phyloP scores from a whole-genome alignment of 2,329 filamentous ascomycete genomes.

The Aciculosporium take region DNA sequence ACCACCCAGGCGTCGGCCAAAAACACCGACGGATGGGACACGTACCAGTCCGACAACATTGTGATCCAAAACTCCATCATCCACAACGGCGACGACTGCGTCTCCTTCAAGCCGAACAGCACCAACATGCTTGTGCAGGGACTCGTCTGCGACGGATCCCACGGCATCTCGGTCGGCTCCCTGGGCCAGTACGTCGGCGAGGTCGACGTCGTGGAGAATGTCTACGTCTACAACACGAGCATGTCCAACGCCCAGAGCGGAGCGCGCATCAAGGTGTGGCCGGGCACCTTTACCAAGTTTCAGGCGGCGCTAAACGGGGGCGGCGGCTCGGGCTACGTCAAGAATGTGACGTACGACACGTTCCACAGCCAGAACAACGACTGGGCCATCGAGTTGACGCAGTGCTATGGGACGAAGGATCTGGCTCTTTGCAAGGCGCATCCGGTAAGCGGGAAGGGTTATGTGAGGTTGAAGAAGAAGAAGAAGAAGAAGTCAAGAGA shows the following conservation, averaged over 20 bases:
- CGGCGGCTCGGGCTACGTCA: slow-evolving; percentile 36
- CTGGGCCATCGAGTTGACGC: slow-evolving; percentile 3
- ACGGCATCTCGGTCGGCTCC: slow-evolving; percentile 60
- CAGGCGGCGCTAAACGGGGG: slow-evolving; percentile 44
- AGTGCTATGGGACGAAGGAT: slow-evolving; percentile 1
- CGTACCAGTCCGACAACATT: slow-evolving; percentile 45
- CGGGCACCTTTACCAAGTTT: slow-evolving; percentile 26
- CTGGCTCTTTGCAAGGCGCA: not conserved
- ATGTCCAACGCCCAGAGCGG: slow-evolving; percentile 49
- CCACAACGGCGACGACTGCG: slow-evolving; percentile 55
- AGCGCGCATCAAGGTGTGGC: slow-evolving; percentile 64
- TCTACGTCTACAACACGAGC: slow-evolving; percentile 48
- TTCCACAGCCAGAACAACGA: slow-evolving; percentile 49
- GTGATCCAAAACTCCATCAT: slow-evolving; percentile 53
- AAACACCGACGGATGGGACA: slow-evolving; percentile 55
- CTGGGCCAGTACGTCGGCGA: slow-evolving; percentile 51
- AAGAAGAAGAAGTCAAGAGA: not conserved
- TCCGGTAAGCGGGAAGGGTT: not conserved
- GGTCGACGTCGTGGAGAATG: slow-evolving; percentile 52
- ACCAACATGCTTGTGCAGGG: slow-evolving; percentile 56
- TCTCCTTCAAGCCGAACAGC: slow-evolving; percentile 62
- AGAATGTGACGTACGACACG: slow-evolving; percentile 52
- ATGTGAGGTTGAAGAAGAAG: not conserved
- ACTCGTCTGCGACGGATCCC: slow-evolving; percentile 52
- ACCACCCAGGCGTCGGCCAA: slow-evolving; percentile 33